These are phyloP conservation scores for Russula earlei DNA, from an alignment of 768 basidiomycete species.

Conservation along the genomic window DNA sequence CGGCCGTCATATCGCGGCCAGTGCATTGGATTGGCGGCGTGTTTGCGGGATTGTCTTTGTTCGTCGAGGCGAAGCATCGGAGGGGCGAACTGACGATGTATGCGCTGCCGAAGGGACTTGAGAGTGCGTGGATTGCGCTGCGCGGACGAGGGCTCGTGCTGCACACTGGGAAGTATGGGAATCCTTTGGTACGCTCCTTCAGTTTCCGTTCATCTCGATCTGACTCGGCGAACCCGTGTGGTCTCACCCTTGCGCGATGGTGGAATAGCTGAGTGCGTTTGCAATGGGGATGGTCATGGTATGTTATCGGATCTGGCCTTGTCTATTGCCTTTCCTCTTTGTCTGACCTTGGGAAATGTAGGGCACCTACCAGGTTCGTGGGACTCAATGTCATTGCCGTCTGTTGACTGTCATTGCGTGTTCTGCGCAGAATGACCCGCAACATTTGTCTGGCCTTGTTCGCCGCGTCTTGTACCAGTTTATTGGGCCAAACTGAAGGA, in stretches of 20 bases:
- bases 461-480: constrained; percentile 80
- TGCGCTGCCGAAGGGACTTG: constrained; percentile 79
- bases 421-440: constrained; percentile 51
- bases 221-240: constrained; percentile 20
- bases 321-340: constrained; percentile 4
- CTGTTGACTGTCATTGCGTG: neutral
- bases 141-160: constrained; percentile 69
- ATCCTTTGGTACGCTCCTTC: constrained; percentile 41
- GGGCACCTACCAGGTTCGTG: constrained; percentile 52
- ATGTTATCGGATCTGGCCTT: constrained; percentile 20
- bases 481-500: constrained; percentile 65
- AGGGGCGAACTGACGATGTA: constrained; percentile 90
- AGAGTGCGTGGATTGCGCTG: constrained; percentile 78
- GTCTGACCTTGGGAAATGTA: constrained; percentile 11
- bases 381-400: neutral
- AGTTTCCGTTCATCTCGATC: neutral
- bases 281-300: constrained; percentile 94
- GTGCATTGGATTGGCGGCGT: constrained; percentile 72
- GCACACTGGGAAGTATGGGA: constrained; percentile 59
- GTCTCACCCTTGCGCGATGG: constrained; percentile 1
- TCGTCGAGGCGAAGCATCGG: constrained; percentile 80
- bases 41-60: constrained; percentile 62
- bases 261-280: constrained; percentile 45
- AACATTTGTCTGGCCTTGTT: constrained; percentile 78
- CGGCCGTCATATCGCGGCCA: constrained; percentile 55